Evolutionary conservation across 2,329 filamentous ascomycete genomes (phyloP).

Genomic region (Paramyrothecium roridum): DNA sequence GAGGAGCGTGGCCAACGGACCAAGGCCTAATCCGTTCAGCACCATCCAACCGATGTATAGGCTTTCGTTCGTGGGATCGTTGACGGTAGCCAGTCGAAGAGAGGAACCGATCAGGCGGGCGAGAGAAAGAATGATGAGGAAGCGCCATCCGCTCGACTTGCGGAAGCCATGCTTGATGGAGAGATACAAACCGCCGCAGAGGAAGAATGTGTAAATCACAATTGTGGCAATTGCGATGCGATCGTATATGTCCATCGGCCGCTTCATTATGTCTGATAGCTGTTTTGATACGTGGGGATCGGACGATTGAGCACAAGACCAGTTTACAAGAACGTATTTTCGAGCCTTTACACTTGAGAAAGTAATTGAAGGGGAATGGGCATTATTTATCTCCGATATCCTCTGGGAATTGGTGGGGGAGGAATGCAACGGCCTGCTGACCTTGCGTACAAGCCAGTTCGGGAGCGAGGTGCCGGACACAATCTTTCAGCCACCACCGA

Average conservation of each 20-base stretch:
- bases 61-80: constrained; percentile 45
- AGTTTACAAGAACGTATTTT: too few relatives aligned
- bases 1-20: constrained; percentile 43
- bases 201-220: constrained; percentile 22
- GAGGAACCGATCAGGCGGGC: constrained; percentile 54
- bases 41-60: constrained; percentile 30
- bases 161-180: constrained; percentile 47
- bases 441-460: too few relatives aligned
- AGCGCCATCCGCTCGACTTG: constrained; percentile 59
- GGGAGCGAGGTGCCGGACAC: too few relatives aligned
- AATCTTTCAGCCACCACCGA: too few relatives aligned
- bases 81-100: constrained; percentile 35
- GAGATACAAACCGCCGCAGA: constrained; percentile 30
- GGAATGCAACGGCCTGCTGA: too few relatives aligned
- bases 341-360: too few relatives aligned
- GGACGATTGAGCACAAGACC: too few relatives aligned
- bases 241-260: constrained; percentile 23
- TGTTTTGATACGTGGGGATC: too few relatives aligned
- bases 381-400: too few relatives aligned
- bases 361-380: too few relatives aligned
- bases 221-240: constrained; percentile 28
- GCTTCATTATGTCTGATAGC: background rate
- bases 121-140: constrained; percentile 57
- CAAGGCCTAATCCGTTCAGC: constrained; percentile 28
- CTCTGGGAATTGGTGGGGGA: too few relatives aligned